Percentiles rank a stretch among this genome's conserved stretches.
phyloP scores from a whole-genome alignment of 2,329 filamentous ascomycete species.

The Gaeumannomyces tritici region DNA sequence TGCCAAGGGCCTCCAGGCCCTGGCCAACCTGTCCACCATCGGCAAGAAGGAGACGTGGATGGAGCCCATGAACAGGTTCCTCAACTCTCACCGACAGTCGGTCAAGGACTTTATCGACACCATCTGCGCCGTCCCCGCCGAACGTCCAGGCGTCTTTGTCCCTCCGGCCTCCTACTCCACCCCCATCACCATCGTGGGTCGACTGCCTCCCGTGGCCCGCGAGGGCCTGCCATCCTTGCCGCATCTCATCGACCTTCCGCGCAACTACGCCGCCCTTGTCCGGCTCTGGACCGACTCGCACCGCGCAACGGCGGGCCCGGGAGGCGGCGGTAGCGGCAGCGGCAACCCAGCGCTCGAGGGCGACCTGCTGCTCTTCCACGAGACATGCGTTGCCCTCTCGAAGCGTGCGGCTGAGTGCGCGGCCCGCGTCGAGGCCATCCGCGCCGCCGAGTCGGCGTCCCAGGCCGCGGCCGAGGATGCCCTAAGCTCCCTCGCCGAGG shows the following conservation, averaged over 20 bases:
- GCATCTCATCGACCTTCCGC: slow-evolving; percentile 82
- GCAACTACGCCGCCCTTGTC: slow-evolving; percentile 75
- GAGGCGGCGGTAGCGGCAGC: background rate
- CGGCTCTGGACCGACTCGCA: slow-evolving; percentile 64
- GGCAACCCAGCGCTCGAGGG: slow-evolving; percentile 27
- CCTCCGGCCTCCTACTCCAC: slow-evolving; percentile 84
- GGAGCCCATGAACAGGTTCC: slow-evolving; percentile 93
- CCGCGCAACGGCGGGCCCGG: slow-evolving; percentile 9
- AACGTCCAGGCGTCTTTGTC: slow-evolving; percentile 46
- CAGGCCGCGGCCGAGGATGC: slow-evolving; percentile 17
- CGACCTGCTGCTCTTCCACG: slow-evolving; percentile 44
- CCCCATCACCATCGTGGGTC: slow-evolving; percentile 78
- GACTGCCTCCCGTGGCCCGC: slow-evolving; percentile 68
- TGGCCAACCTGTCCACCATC: slow-evolving; percentile 85
- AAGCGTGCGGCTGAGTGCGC: slow-evolving; percentile 41
- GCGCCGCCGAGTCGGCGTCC: slow-evolving; percentile 26
- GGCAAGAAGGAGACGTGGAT: slow-evolving; percentile 97
- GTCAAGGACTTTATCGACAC: slow-evolving; percentile 84
- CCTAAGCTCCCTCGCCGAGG: slow-evolving; percentile 31
- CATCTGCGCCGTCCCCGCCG: slow-evolving; percentile 60
- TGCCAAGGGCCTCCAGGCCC: slow-evolving; percentile 81
- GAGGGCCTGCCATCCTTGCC: slow-evolving; percentile 92
- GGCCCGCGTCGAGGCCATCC: slow-evolving; percentile 35
- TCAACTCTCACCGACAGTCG: slow-evolving; percentile 63
- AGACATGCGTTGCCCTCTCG: slow-evolving; percentile 39